These are phyloP conservation scores for Notholithocarpus densiflorus DNA, from an alignment of 306 rosid genomes.

Conservation along the genomic window DNA sequence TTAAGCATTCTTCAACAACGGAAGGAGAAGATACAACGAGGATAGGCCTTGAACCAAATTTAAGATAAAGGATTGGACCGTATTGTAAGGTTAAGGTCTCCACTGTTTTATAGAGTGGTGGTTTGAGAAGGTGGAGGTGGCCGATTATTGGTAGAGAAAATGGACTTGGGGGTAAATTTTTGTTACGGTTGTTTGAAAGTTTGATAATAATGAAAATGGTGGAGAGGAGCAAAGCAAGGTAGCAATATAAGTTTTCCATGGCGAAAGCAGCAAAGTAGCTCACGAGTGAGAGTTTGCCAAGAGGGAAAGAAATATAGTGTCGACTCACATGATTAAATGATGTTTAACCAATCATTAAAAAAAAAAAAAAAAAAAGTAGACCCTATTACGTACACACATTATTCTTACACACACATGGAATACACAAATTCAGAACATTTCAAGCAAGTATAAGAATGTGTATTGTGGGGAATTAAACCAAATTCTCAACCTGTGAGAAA, in stretches of 20 bases:
- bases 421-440: no score
- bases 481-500: no score
- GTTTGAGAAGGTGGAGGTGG: slow-evolving; percentile 40
- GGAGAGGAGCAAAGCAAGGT: slow-evolving; percentile 1
- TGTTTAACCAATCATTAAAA: no score
- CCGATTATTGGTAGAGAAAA: slow-evolving; percentile 44
- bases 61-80: slow-evolving; percentile 27
- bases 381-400: no score
- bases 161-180: slow-evolving; percentile 40
- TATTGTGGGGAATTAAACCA: no score
- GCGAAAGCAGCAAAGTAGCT: not conserved
- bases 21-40: slow-evolving; percentile 41
- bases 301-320: no score
- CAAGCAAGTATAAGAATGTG: no score
- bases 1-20: slow-evolving; percentile 33
- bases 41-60: slow-evolving; percentile 23
- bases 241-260: not conserved
- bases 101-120: slow-evolving; percentile 23
- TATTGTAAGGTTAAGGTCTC: slow-evolving; percentile 14
- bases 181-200: not conserved
- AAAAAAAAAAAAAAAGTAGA: no score
- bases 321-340: no score
- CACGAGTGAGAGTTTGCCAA: no score
- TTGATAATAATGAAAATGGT: not conserved
- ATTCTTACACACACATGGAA: no score